These are phyloP conservation scores for Glycine tomentella DNA, from an alignment of 306 rosid genomes.

Conservation along the genomic window DNA sequence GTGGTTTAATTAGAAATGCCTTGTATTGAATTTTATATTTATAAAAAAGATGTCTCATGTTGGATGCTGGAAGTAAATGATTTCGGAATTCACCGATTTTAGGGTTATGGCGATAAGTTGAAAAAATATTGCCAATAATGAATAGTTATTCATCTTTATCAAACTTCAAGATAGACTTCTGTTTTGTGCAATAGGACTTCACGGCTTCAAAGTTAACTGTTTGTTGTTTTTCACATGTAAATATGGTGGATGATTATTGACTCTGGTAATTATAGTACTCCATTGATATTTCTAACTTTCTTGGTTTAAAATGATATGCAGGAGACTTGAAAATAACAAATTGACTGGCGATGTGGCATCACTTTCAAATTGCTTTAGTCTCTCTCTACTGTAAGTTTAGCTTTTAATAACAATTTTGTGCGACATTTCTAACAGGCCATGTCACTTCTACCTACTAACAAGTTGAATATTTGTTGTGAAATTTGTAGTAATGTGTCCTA, in stretches of 20 bases:
- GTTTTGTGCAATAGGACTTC: neutral
- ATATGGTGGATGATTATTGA: slow-evolving; percentile 11
- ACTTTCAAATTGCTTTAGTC: slow-evolving; percentile 80
- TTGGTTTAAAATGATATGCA: slow-evolving; percentile 47
- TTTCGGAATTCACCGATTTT: neutral
- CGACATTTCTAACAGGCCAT: neutral
- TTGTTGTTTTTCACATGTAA: neutral
- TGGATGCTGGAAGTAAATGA: neutral
- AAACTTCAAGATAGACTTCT: neutral
- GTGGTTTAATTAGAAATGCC: neutral
- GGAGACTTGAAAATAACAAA: slow-evolving; percentile 88
- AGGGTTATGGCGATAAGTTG: neutral
- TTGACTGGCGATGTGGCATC: slow-evolving; percentile 77
- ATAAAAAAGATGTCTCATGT: neutral
- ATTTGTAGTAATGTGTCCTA: slow-evolving; percentile 84
- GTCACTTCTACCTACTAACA: neutral
- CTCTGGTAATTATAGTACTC: neutral
- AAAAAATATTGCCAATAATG: neutral
- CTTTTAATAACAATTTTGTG: neutral
- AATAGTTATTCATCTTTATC: neutral
- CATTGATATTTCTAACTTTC: slow-evolving; percentile 7
- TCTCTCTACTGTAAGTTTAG: slow-evolving; percentile 71
- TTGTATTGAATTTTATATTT: neutral
- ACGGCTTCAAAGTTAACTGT: neutral
- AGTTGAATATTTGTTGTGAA: slow-evolving; percentile 33